phyloP scores from a whole-genome alignment of 345 rosid species.

The Gossypioides kirkii region DNA sequence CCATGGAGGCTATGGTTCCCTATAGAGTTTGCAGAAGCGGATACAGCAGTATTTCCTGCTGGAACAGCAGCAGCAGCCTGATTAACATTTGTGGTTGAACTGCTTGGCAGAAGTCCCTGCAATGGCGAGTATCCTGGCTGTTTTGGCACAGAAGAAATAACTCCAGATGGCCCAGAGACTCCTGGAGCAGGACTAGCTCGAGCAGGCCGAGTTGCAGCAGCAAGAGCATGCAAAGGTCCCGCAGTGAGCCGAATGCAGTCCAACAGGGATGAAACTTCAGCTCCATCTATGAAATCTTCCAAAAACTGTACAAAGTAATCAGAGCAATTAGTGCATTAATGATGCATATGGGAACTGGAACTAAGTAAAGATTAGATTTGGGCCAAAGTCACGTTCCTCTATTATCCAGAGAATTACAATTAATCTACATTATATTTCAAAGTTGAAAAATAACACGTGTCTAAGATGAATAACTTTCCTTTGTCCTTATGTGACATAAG shows the following conservation, averaged over 20 bases:
- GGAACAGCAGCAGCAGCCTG: conserved; percentile 44
- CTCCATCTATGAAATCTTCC: conserved; percentile 96
- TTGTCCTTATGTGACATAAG: not conserved
- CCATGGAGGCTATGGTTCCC: conserved; percentile 62
- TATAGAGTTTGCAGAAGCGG: conserved; percentile 48
- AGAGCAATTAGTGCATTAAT: conserved; percentile 10
- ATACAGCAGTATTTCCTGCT: conserved; percentile 39
- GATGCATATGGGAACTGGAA: not conserved
- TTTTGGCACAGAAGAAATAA: conserved; percentile 51
- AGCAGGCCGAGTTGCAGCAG: conserved; percentile 98
- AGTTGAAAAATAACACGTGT: not conserved
- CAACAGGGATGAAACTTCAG: conserved; percentile 87
- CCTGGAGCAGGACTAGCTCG: conserved; percentile 78
- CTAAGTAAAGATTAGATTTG: not conserved
- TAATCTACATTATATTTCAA: not conserved
- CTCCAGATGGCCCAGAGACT: conserved; percentile 44
- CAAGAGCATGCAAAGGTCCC: conserved; percentile 92
- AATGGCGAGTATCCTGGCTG: conserved; percentile 53
- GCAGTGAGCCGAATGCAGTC: conserved; percentile 98
- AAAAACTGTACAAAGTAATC: conserved; percentile 47
- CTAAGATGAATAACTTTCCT: not conserved
- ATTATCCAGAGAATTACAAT: not conserved
- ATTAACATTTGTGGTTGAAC: conserved; percentile 39
- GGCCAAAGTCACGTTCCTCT: not conserved
- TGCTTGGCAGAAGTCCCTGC: conserved; percentile 51